A percentile compares a stretch with the other conserved stretches of the same genome.
phyloP scores from a whole-genome alignment of 768 basidiomycete genomes.

The Clavaria fumosa region DNA sequence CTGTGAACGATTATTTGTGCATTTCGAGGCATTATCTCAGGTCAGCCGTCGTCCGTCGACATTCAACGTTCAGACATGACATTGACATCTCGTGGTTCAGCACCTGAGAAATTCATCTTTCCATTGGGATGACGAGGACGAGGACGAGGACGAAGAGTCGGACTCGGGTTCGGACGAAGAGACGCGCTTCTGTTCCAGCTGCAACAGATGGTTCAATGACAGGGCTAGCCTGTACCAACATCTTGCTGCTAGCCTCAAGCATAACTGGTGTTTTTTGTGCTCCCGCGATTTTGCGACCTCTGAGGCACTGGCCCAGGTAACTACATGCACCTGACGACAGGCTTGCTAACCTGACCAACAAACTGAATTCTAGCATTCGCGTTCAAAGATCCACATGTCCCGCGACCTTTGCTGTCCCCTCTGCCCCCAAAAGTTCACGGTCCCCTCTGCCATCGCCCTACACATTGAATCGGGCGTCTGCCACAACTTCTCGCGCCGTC shows the following conservation, averaged over 20 bases:
- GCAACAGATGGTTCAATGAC: slow-evolving; percentile 14
- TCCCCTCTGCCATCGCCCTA: slow-evolving; percentile 21
- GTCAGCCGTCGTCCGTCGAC: slow-evolving; percentile 5
- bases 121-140: not conserved
- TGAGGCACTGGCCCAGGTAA: slow-evolving; percentile 12
- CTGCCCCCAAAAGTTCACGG: slow-evolving; percentile 20
- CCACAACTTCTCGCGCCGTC: slow-evolving; percentile 20
- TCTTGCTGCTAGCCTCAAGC: slow-evolving; percentile 11
- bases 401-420: slow-evolving; percentile 19
- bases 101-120: slow-evolving; percentile 2
- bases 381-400: slow-evolving; percentile 15
- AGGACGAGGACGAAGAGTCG: slow-evolving; percentile 4
- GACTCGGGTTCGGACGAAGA: slow-evolving; percentile 7
- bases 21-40: slow-evolving; percentile 8
- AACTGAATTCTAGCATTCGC: slow-evolving; percentile 14
- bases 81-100: not conserved
- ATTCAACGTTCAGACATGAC: not conserved
- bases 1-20: slow-evolving; percentile 12
- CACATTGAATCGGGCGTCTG: slow-evolving; percentile 28
- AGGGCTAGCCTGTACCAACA: slow-evolving; percentile 12
- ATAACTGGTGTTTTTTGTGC: slow-evolving; percentile 24
- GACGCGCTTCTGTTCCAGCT: slow-evolving; percentile 12
- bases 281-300: slow-evolving; percentile 15
- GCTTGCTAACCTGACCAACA: not conserved
- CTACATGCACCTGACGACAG: not conserved